Evolutionary conservation across 768 basidiomycete species (phyloP).

Genomic region (Leccinum barrowsii): DNA sequence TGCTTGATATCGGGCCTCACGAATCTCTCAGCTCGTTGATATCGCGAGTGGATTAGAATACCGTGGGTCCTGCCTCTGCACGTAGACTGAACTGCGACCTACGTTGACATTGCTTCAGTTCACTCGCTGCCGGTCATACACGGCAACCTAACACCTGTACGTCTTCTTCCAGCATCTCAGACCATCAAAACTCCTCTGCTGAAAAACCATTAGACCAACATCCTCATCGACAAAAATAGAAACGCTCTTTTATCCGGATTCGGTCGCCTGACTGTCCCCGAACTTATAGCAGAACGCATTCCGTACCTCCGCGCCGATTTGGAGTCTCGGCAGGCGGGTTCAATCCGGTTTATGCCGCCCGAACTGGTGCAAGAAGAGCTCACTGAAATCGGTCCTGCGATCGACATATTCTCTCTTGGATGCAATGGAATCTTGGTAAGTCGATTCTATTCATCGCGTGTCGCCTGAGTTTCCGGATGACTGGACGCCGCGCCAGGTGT

Average conservation of each 20-base stretch:
- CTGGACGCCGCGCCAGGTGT: slow-evolving; percentile 1
- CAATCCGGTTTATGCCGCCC: slow-evolving; percentile 15
- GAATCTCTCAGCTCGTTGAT: slow-evolving; percentile 7
- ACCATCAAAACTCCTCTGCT: background rate
- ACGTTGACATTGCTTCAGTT: background rate
- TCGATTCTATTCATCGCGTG: background rate
- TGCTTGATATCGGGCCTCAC: background rate
- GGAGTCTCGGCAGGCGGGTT: slow-evolving; percentile 7
- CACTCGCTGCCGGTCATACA: slow-evolving; percentile 16
- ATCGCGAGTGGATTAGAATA: slow-evolving; percentile 17
- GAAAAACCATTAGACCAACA: slow-evolving; percentile 6
- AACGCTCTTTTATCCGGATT: slow-evolving; percentile 11
- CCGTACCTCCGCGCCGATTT: slow-evolving; percentile 10
- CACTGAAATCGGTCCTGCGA: background rate
- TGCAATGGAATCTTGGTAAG: slow-evolving; percentile 13
- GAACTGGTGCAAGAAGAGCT: slow-evolving; percentile 7
- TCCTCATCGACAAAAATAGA: slow-evolving; percentile 11
- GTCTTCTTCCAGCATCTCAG: background rate
- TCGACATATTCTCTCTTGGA: slow-evolving; percentile 13
- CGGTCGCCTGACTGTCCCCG: slow-evolving; percentile 11
- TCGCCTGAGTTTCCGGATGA: background rate
- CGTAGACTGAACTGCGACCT: background rate
- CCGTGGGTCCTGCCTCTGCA: background rate
- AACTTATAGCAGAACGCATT: slow-evolving; percentile 9
- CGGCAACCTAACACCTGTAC: slow-evolving; percentile 13